Evolutionary conservation across 2,329 filamentous ascomycete species (phyloP).

Genomic region (Penicillium palitans): DNA sequence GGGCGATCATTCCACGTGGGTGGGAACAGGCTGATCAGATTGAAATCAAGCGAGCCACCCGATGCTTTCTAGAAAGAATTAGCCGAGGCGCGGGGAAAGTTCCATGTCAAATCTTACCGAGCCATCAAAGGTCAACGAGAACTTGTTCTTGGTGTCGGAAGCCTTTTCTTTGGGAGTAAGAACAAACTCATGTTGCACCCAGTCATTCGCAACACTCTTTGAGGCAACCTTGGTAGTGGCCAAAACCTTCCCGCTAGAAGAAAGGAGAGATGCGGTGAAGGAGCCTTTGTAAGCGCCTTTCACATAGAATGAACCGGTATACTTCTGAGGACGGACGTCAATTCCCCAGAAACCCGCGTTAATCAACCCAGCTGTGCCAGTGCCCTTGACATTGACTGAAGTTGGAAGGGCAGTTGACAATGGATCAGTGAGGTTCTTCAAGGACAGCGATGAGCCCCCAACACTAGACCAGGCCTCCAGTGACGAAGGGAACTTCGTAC

Average conservation of each 20-base stretch:
- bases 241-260: slow-evolving; percentile 41
- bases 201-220: slow-evolving; percentile 39
- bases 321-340: slow-evolving; percentile 50
- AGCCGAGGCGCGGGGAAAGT: neutral
- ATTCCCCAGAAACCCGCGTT: slow-evolving; percentile 57
- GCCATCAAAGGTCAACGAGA: slow-evolving; percentile 53
- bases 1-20: slow-evolving; percentile 55
- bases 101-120: slow-evolving; percentile 22
- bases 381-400: slow-evolving; percentile 44
- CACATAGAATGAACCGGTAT: slow-evolving; percentile 54
- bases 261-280: slow-evolving; percentile 42
- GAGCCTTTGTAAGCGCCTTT: slow-evolving; percentile 38
- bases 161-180: slow-evolving; percentile 22
- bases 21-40: slow-evolving; percentile 55
- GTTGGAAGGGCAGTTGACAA: slow-evolving; percentile 49
- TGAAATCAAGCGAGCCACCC: slow-evolving; percentile 50
- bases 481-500: slow-evolving; percentile 30
- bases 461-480: slow-evolving; percentile 35
- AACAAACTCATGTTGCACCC: slow-evolving; percentile 44
- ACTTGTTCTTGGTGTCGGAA: slow-evolving; percentile 51
- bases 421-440: slow-evolving; percentile 43
- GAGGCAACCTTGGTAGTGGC: slow-evolving; percentile 35
- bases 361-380: slow-evolving; percentile 48
- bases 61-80: slow-evolving; percentile 31
- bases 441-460: slow-evolving; percentile 29